Percentiles rank a stretch among this genome's conserved stretches.
These are phyloP conservation scores for Stropharia rugosoannulata DNA, from an alignment of 768 basidiomycete species.

Conservation along the genomic window DNA sequence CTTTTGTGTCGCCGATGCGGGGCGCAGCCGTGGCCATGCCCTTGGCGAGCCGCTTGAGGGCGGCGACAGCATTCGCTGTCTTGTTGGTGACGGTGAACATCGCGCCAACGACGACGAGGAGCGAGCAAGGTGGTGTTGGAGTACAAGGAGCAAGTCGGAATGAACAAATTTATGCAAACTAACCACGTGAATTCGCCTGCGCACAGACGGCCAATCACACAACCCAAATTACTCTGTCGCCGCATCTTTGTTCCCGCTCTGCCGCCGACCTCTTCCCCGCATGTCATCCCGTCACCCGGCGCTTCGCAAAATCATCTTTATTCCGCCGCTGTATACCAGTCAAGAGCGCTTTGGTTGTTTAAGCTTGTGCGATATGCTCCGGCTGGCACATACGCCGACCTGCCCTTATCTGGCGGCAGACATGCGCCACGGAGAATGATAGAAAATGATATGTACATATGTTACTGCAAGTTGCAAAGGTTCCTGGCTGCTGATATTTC, in stretches of 20 bases:
- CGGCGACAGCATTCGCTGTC: slow-evolving; percentile 53
- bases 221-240: slow-evolving; percentile 19
- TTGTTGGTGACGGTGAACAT: slow-evolving; percentile 62
- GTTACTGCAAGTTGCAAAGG: no score
- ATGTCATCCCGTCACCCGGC: not conserved
- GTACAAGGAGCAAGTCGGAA: slow-evolving; percentile 34
- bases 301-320: not conserved
- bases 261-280: slow-evolving; percentile 11
- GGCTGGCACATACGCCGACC: no score
- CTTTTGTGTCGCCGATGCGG: slow-evolving; percentile 87
- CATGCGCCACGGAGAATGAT: no score
- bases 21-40: slow-evolving; percentile 82
- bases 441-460: no score
- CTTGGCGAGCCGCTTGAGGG: slow-evolving; percentile 50
- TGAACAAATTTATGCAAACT: slow-evolving; percentile 37
- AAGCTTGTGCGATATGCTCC: no score
- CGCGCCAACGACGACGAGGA: slow-evolving; percentile 37
- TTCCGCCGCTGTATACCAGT: no score
- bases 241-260: slow-evolving; percentile 18
- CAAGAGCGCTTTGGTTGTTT: no score
- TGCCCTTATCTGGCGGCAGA: no score
- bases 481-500: no score
- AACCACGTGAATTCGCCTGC: slow-evolving; percentile 37
- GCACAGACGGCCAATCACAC: slow-evolving; percentile 31
- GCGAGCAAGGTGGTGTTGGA: slow-evolving; percentile 25